Conservation (phyloP, 2,329 filamentous ascomycete genomes). For the Ophioceras dolichostomum region DNA sequence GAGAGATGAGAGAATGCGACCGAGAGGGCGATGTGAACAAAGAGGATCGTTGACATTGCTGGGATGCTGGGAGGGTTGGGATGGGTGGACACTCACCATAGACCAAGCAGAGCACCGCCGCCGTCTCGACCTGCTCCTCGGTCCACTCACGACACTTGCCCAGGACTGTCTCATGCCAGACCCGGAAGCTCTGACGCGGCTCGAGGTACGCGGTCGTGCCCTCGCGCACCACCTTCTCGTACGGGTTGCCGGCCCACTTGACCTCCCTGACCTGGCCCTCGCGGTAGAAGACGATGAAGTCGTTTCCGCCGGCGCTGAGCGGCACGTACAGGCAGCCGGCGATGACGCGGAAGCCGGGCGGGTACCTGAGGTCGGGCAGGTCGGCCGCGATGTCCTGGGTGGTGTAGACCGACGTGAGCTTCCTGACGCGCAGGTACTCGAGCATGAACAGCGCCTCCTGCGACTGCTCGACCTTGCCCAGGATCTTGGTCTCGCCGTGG, state of each 20-base stretch:
- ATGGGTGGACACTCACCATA: constrained; percentile 66
- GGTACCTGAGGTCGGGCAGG: constrained; percentile 70
- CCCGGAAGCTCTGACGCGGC: constrained; percentile 66
- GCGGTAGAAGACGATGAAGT: constrained; percentile 91
- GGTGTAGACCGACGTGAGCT: constrained; percentile 61
- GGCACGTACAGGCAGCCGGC: constrained; percentile 75
- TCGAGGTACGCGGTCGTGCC: constrained; percentile 65
- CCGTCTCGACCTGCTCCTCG: constrained; percentile 80
- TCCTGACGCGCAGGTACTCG: constrained; percentile 70
- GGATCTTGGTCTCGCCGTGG: constrained; percentile 74
- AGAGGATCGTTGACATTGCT: not conserved
- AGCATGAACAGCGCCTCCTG: constrained; percentile 77
- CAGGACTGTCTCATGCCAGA: constrained; percentile 69
- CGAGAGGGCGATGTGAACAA: not conserved
- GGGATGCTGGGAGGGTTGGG: no score
- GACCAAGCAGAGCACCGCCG: constrained; percentile 74
- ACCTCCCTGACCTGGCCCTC: constrained; percentile 62
- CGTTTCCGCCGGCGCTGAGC: constrained; percentile 58
- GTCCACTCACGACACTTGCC: constrained; percentile 82
- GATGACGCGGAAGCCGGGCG: constrained; percentile 65
- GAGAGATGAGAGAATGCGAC: not conserved
- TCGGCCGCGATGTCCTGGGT: constrained; percentile 66
- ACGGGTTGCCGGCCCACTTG: constrained; percentile 79
- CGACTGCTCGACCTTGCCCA: constrained; percentile 61
- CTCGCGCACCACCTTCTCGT: constrained; percentile 63